These are phyloP conservation scores for Pseudogymnoascus sp. DNA, from an alignment of 2,329 filamentous ascomycete species.

Conservation along the genomic window DNA sequence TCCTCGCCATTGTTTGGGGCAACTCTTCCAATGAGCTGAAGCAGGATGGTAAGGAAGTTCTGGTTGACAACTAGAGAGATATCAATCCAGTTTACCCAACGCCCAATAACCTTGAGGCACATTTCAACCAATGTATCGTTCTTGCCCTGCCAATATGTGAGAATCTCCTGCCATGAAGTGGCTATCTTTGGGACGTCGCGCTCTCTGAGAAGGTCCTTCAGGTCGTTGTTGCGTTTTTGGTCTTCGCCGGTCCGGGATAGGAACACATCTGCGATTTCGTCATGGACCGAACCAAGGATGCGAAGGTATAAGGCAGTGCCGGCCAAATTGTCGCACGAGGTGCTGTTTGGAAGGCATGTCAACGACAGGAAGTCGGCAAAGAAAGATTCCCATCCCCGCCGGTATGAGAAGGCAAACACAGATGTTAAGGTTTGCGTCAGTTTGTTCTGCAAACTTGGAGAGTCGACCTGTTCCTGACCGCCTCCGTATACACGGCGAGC, in stretches of 20 bases:
- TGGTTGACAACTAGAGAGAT: constrained; percentile 89
- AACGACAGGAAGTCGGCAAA: constrained; percentile 82
- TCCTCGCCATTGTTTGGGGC: constrained; percentile 56
- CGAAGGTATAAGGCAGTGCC: constrained; percentile 84
- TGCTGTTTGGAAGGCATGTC: constrained; percentile 54
- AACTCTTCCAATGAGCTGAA: constrained; percentile 77
- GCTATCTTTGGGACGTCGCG: constrained; percentile 86
- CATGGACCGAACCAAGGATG: constrained; percentile 81
- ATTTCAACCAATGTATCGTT: constrained; percentile 72
- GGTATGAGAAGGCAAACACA: constrained; percentile 82
- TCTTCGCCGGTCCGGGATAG: constrained; percentile 70
- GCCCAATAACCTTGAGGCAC: constrained; percentile 83
- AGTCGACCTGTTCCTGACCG: constrained; percentile 52
- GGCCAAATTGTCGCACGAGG: constrained; percentile 56
- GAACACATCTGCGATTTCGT: constrained; percentile 92
- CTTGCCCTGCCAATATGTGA: constrained; percentile 59
- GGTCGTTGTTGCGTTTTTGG: constrained; percentile 73
- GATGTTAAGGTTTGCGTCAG: constrained; percentile 92
- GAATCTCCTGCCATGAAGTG: constrained; percentile 82
- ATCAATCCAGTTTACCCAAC: constrained; percentile 98
- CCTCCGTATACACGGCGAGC: constrained; percentile 64
- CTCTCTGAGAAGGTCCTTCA: constrained; percentile 83
- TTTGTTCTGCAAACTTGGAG: constrained; percentile 82
- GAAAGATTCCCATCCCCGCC: constrained; percentile 77
- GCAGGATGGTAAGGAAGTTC: constrained; percentile 73